phyloP scores from a whole-genome alignment of 345 rosid species.

The Syzygium aromaticum region DNA sequence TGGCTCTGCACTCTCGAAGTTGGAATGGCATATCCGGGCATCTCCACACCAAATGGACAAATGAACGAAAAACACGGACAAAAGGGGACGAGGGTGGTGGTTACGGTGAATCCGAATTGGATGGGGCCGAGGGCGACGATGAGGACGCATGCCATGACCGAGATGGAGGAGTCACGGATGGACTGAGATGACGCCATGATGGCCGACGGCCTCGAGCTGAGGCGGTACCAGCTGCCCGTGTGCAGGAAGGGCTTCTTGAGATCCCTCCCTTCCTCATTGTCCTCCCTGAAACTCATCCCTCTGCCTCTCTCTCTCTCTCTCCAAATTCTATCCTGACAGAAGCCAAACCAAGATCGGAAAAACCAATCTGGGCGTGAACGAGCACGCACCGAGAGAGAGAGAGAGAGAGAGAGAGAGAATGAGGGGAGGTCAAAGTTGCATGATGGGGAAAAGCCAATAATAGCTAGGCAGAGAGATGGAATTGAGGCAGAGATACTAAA shows the following conservation, averaged over 20 bases:
- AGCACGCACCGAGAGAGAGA: not conserved
- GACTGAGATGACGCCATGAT: conserved; percentile 69
- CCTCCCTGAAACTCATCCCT: conserved; percentile 81
- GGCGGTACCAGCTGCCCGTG: conserved; percentile 94
- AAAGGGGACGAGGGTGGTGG: not conserved
- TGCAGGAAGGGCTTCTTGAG: conserved; percentile 78
- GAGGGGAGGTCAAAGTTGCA: not conserved
- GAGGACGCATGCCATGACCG: conserved; percentile 88
- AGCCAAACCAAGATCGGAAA: not conserved
- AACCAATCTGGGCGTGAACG: not conserved
- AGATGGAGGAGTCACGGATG: conserved; percentile 74
- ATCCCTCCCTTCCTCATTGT: conserved; percentile 70
- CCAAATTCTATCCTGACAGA: not conserved
- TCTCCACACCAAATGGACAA: not conserved
- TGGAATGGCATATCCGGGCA: not conserved
- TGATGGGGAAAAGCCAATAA: not conserved
- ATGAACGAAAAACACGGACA: not conserved
- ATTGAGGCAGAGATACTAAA: not conserved
- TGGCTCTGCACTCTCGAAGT: not conserved
- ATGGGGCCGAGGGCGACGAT: conserved; percentile 98
- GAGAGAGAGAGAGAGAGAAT: not conserved
- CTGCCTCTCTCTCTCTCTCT: not conserved
- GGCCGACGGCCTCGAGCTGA: conserved; percentile 78
- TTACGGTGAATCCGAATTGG: conserved; percentile 96
- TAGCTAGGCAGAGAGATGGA: not conserved